phyloP scores from a whole-genome alignment of 73 alveolate species.

The Paramecium sonneborni region DNA sequence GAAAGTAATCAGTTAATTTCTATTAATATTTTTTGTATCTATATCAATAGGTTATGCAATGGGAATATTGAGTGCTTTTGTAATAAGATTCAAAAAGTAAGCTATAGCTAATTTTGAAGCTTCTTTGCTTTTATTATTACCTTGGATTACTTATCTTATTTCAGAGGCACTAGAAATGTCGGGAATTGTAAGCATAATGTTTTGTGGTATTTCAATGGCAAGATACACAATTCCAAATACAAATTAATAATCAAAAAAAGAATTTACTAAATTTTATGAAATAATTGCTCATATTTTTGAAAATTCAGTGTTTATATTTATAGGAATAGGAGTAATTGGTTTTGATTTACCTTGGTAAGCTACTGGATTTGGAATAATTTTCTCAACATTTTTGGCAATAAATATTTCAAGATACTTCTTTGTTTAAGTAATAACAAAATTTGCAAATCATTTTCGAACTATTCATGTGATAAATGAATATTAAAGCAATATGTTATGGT shows the following conservation, averaged over 20 bases:
- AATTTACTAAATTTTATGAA: slow-evolving; percentile 66
- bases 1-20: background rate
- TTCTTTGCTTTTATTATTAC: slow-evolving; percentile 77
- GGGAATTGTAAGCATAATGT: slow-evolving; percentile 86
- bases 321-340: slow-evolving; percentile 84
- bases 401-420: slow-evolving; percentile 69
- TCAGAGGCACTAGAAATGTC: slow-evolving; percentile 83
- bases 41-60: slow-evolving; percentile 26
- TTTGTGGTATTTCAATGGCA: slow-evolving; percentile 83
- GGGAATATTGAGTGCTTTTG: slow-evolving; percentile 58
- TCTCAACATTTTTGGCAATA: slow-evolving; percentile 62
- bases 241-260: slow-evolving; percentile 40
- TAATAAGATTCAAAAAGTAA: background rate
- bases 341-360: slow-evolving; percentile 66
- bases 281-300: slow-evolving; percentile 81
- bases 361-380: slow-evolving; percentile 64
- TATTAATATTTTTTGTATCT: slow-evolving; percentile 32
- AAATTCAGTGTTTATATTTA: slow-evolving; percentile 76
- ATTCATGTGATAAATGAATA: background rate
- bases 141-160: slow-evolving; percentile 82
- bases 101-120: slow-evolving; percentile 62
- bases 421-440: slow-evolving; percentile 58
- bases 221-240: slow-evolving; percentile 81
- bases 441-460: slow-evolving; percentile 65
- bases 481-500: slow-evolving; percentile 68